phyloP scores from a whole-genome alignment of 495 filamentous ascomycete species.

The Daldinia childiae region DNA sequence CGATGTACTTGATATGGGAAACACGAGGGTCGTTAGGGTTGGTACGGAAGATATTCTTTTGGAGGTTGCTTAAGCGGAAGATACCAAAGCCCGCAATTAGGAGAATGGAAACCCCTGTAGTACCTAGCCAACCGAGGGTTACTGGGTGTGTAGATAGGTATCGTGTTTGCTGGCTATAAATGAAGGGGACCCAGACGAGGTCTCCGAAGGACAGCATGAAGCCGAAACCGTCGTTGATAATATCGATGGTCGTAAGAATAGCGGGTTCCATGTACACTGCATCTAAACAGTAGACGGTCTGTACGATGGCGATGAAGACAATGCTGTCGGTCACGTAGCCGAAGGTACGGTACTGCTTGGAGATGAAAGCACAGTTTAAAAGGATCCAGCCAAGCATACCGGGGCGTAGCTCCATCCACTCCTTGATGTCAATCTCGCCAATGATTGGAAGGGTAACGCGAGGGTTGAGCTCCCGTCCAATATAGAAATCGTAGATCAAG shows the following conservation, averaged over 20 bases:
- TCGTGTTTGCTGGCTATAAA: conserved; percentile 85
- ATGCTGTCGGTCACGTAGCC: conserved; percentile 90
- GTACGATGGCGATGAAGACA: conserved; percentile 78
- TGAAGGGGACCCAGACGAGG: conserved; percentile 91
- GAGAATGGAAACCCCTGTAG: conserved; percentile 69
- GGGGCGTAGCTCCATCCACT: conserved; percentile 88
- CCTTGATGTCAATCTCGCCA: conserved; percentile 89
- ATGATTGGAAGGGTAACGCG: conserved; percentile 80
- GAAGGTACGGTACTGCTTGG: conserved; percentile 85
- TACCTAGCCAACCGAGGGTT: conserved; percentile 72
- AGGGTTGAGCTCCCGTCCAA: conserved; percentile 95
- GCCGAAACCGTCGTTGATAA: conserved; percentile 94
- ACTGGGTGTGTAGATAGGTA: conserved; percentile 88
- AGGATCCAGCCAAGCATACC: conserved; percentile 92
- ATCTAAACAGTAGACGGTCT: conserved; percentile 87
- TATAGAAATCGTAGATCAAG: conserved; percentile 94
- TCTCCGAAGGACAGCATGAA: conserved; percentile 98
- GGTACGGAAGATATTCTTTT: conserved; percentile 94
- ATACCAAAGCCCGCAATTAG: conserved; percentile 80
- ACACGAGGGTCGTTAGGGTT: conserved; percentile 85
- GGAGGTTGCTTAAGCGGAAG: conserved; percentile 90
- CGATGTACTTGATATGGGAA: conserved; percentile 82
- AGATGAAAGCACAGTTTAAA: conserved; percentile 83
- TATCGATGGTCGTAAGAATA: conserved; percentile 94
- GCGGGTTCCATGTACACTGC: conserved; percentile 89